A percentile compares a stretch with the other conserved stretches of the same genome.
These are phyloP conservation scores for Solanum chilense DNA, from an alignment of 257 asterid species.

Conservation along the genomic window DNA sequence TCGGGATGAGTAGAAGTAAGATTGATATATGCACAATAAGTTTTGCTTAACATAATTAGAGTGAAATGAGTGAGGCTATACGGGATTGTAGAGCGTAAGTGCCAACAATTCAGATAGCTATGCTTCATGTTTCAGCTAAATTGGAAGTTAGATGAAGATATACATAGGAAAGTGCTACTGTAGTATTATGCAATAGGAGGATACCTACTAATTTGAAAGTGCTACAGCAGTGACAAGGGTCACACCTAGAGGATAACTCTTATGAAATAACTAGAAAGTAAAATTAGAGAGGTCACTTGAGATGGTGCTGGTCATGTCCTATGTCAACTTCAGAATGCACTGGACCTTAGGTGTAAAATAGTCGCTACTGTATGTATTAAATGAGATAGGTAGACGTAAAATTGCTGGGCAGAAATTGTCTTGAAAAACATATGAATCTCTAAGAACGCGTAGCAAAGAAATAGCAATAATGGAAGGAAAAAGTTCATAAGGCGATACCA, in stretches of 20 bases:
- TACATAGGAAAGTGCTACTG: background rate
- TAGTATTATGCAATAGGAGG: background rate
- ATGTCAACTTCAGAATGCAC: background rate
- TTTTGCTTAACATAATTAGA: background rate
- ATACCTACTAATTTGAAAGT: background rate
- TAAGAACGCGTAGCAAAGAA: background rate
- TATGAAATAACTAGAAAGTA: background rate
- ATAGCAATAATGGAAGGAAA: background rate
- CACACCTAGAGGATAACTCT: background rate
- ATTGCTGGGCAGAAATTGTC: background rate
- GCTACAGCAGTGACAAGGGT: background rate
- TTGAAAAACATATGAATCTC: background rate
- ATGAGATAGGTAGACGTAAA: background rate
- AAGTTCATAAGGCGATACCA: background rate
- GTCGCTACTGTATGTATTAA: background rate
- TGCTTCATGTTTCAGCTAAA: background rate
- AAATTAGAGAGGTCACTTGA: background rate
- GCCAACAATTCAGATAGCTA: background rate
- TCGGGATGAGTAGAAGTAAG: background rate
- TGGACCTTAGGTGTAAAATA: background rate
- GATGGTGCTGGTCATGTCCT: background rate
- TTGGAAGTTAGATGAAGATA: background rate
- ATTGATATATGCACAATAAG: background rate
- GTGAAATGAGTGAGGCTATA: background rate
- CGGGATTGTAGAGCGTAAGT: background rate